These are phyloP conservation scores for Aplosporella prunicola DNA, from an alignment of 2,329 filamentous ascomycete species.

Conservation along the genomic window DNA sequence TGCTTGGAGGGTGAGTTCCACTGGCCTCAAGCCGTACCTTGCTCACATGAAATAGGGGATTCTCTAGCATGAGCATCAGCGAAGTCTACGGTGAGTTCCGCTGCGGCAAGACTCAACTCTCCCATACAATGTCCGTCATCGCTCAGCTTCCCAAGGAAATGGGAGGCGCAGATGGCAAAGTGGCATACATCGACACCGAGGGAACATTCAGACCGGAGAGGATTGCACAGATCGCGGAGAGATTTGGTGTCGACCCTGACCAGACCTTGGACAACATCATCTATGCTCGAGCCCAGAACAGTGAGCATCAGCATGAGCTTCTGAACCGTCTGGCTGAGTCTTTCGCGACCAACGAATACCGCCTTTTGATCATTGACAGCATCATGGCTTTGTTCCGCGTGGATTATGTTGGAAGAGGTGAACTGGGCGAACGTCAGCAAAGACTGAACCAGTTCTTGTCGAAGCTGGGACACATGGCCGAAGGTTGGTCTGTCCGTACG, in stretches of 20 bases:
- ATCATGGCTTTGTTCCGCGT: conserved; percentile 62
- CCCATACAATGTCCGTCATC: conserved; percentile 59
- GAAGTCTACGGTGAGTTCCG: conserved; percentile 54
- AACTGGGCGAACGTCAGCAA: conserved; percentile 59
- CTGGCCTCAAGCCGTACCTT: background rate
- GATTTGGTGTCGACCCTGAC: conserved; percentile 52
- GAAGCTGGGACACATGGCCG: conserved; percentile 55
- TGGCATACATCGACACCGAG: conserved; percentile 57
- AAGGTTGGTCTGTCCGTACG: conserved; percentile 43
- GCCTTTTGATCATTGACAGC: conserved; percentile 59
- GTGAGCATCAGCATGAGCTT: conserved; percentile 56
- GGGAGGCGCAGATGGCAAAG: conserved; percentile 59
- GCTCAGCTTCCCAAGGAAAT: conserved; percentile 50
- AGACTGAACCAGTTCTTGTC: conserved; percentile 57
- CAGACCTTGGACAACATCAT: conserved; percentile 58
- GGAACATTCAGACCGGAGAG: conserved; percentile 58
- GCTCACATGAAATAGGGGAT: conserved; percentile 40
- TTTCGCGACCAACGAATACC: conserved; percentile 55
- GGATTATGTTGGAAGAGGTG: conserved; percentile 57
- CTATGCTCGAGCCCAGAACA: conserved; percentile 55
- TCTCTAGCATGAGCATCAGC: conserved; percentile 61
- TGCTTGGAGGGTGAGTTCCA: conserved; percentile 48
- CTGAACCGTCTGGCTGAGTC: conserved; percentile 52
- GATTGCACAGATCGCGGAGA: conserved; percentile 57
- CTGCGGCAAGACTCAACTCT: conserved; percentile 61